Percentiles rank a stretch among this genome's conserved stretches.
phyloP scores from a whole-genome alignment of 2,329 filamentous ascomycete genomes.

The Cladosporium sp. region DNA sequence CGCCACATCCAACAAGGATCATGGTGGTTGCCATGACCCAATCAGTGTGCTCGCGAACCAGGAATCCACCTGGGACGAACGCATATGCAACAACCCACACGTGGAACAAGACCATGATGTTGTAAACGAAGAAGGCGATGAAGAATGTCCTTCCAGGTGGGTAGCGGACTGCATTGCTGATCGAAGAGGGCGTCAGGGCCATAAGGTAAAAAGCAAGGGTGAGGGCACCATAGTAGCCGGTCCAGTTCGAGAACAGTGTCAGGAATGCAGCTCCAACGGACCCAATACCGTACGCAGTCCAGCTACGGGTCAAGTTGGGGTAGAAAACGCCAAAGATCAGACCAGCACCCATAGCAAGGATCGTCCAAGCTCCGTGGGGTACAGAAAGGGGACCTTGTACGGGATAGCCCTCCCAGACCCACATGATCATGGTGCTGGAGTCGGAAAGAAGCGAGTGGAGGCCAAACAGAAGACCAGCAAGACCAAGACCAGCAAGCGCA shows the following conservation, averaged over 20 bases:
- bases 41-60: constrained; percentile 91
- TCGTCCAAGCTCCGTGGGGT: constrained; percentile 85
- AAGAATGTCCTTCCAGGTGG: constrained; percentile 81
- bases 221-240: constrained; percentile 83
- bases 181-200: constrained; percentile 73
- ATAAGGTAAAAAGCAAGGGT: constrained; percentile 76
- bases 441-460: constrained; percentile 93
- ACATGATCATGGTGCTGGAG: constrained; percentile 97
- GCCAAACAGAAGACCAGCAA: constrained; percentile 83
- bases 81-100: constrained; percentile 99
- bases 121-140: constrained; percentile 86
- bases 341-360: constrained; percentile 83
- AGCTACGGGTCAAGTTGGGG: constrained; percentile 71
- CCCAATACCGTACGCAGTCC: constrained; percentile 77
- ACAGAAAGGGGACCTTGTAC: constrained; percentile 83
- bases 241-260: constrained; percentile 79
- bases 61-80: constrained; percentile 90
- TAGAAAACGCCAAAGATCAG: constrained; percentile 73
- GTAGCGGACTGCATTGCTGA: constrained; percentile 74
- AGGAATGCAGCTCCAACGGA: constrained; percentile 76
- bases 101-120: constrained; percentile 93
- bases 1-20: constrained; percentile 78
- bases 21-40: constrained; percentile 92
- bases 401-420: constrained; percentile 97
- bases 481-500: constrained; percentile 71